These are phyloP conservation scores for Dothistroma septosporum DNA, from an alignment of 2,329 filamentous ascomycete genomes.

Conservation along the genomic window DNA sequence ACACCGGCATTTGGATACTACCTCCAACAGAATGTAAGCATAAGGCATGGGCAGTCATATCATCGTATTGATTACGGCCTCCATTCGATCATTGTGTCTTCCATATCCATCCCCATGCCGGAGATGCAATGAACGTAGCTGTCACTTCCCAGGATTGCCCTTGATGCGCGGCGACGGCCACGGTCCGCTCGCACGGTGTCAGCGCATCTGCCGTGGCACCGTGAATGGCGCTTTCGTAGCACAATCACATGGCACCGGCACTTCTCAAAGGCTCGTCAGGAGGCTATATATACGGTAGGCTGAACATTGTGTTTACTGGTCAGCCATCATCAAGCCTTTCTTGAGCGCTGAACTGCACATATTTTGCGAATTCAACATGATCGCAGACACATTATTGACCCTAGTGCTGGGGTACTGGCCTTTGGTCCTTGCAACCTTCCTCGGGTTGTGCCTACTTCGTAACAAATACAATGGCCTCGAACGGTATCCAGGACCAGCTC, in stretches of 20 bases:
- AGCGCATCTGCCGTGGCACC: neutral
- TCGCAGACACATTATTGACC: constrained; percentile 27
- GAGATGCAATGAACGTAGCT: neutral
- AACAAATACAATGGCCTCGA: constrained; percentile 57
- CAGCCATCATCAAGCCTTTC: neutral
- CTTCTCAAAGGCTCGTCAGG: neutral
- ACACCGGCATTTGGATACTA: neutral
- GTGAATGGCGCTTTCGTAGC: neutral
- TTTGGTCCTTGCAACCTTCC: constrained; percentile 30
- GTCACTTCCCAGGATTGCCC: neutral
- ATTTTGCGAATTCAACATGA: constrained; percentile 28
- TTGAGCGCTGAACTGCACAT: neutral
- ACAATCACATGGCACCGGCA: neutral
- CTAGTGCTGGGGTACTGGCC: constrained; percentile 42
- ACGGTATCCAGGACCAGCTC: constrained; percentile 66
- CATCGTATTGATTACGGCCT: neutral
- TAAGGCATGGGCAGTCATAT: too few relatives aligned
- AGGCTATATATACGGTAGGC: neutral
- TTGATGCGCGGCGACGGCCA: neutral
- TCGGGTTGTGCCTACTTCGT: constrained; percentile 37
- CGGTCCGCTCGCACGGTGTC: neutral
- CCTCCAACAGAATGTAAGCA: too few relatives aligned
- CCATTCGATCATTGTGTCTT: neutral
- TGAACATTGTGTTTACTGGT: neutral
- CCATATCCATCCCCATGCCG: too few relatives aligned